Evolutionary conservation across 148 eudicot species (phyloP).

Genomic region (Chenopodium formosanum): DNA sequence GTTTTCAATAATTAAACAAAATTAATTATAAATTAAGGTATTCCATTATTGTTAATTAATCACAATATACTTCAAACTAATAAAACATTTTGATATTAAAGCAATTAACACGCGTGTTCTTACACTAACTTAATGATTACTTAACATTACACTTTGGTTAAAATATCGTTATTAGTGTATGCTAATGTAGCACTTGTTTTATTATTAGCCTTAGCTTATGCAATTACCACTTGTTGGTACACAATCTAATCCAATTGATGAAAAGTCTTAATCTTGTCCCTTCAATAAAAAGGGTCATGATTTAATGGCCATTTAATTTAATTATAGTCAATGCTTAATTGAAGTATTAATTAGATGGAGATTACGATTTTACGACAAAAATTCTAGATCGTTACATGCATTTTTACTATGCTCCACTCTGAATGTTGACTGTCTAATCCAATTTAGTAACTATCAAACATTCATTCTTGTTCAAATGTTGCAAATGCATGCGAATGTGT

Average conservation of each 20-base stretch:
- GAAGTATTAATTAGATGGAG: background rate
- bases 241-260: slow-evolving; percentile 8
- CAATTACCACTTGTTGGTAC: background rate
- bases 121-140: slow-evolving; percentile 4
- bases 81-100: background rate
- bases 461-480: background rate
- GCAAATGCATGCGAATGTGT: background rate
- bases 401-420: background rate
- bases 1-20: background rate
- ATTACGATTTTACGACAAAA: background rate
- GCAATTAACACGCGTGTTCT: background rate
- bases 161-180: background rate
- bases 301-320: background rate
- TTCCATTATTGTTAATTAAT: background rate
- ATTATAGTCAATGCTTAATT: background rate
- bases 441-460: background rate
- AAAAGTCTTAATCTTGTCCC: background rate
- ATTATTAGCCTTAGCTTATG: background rate
- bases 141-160: background rate
- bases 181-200: background rate
- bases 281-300: background rate
- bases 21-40: background rate
- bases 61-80: background rate
- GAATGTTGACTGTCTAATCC: background rate
- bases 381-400: background rate